Evolutionary conservation across 805 yeast genomes (phyloP).

Genomic region (Saccharomycopsis sp.): DNA sequence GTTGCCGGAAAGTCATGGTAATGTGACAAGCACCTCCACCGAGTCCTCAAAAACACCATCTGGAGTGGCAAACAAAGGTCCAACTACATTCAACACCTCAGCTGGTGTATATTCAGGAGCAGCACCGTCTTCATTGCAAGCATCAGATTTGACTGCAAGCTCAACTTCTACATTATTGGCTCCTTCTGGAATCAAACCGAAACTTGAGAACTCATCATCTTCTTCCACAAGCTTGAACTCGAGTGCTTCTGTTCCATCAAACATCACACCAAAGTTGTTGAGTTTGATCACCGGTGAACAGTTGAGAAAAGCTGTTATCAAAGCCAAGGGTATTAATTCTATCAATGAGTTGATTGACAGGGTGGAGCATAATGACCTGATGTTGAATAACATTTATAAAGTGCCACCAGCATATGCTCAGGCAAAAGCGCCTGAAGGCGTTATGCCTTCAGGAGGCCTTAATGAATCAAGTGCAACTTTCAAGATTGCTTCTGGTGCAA

Average conservation of each 20-base stretch:
- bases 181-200: not conserved
- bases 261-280: constrained; percentile 23
- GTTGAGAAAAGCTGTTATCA: constrained; percentile 46
- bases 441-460: not conserved
- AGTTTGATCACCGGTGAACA: constrained; percentile 40
- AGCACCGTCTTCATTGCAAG: no score
- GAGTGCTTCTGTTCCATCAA: constrained; percentile 3
- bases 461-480: not conserved
- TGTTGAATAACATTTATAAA: constrained; percentile 42
- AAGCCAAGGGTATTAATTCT: constrained; percentile 67
- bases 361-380: constrained; percentile 46
- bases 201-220: not conserved
- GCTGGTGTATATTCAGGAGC: no score
- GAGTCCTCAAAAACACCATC: no score
- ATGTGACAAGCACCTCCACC: no score
- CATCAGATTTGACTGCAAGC: not conserved
- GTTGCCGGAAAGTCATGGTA: no score
- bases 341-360: constrained; percentile 59
- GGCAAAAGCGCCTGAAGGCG: constrained; percentile 6
- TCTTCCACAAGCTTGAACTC: not conserved
- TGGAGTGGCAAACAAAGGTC: not conserved
- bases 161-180: no score
- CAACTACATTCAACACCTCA: no score
- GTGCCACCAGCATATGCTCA: no score
- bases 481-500: no score